Evolutionary conservation across 1,284 basidiomycete genomes (phyloP).

Genomic region (Cryptococcus floricola): DNA sequence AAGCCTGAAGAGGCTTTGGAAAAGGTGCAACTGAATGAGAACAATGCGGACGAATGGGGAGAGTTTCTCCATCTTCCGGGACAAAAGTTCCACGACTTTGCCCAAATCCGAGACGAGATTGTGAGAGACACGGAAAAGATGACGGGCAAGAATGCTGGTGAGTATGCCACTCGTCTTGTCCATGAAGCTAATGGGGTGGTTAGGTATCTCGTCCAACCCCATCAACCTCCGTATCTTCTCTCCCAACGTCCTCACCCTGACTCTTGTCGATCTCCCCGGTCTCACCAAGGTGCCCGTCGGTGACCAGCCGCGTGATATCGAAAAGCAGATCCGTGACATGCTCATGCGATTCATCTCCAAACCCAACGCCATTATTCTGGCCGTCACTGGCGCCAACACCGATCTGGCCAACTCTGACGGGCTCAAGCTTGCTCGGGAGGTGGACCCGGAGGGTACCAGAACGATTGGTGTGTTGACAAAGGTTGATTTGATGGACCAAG

Average conservation of each 20-base stretch:
- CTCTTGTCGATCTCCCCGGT: constrained; percentile 94
- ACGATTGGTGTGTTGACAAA: constrained; percentile 98
- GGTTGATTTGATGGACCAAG: constrained; percentile 95
- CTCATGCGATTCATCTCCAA: constrained; percentile 91
- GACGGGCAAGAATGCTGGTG: constrained; percentile 88
- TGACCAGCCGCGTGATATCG: constrained; percentile 95
- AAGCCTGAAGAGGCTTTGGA: constrained; percentile 33
- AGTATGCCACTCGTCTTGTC: constrained; percentile 13
- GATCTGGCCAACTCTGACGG: constrained; percentile 99
- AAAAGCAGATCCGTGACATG: constrained; percentile 97
- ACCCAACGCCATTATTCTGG: constrained; percentile 76
- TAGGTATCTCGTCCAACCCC: constrained; percentile 86
- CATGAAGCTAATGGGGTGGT: background rate
- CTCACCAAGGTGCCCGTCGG: constrained; percentile 92
- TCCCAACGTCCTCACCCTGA: constrained; percentile 92
- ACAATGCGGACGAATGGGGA: constrained; percentile 93
- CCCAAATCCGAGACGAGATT: constrained; percentile 94
- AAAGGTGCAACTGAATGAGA: constrained; percentile 53
- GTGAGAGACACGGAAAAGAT: constrained; percentile 94
- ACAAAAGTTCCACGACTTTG: constrained; percentile 96
- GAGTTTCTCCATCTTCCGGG: constrained; percentile 95
- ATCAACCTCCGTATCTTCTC: constrained; percentile 97
- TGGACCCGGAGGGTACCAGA: constrained; percentile 89
- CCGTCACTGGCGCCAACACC: constrained; percentile 92
- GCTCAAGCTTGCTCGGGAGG: constrained; percentile 90